These are phyloP conservation scores for Carpinus fangiana DNA, from an alignment of 306 rosid genomes.

Conservation along the genomic window DNA sequence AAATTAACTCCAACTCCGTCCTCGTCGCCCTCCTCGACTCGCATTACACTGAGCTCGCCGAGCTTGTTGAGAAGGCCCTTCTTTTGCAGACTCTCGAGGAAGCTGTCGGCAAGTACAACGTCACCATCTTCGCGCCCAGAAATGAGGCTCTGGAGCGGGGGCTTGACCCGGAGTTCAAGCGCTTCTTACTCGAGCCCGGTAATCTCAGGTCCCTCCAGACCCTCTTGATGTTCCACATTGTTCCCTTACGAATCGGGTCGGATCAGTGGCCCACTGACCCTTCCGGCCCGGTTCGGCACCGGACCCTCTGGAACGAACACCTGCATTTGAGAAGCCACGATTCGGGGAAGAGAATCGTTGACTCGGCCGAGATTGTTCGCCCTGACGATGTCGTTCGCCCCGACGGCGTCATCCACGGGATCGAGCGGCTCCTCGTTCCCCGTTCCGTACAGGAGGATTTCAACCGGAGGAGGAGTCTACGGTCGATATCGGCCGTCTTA, in stretches of 20 bases:
- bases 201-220: constrained; percentile 76
- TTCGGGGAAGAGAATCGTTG: constrained; percentile 42
- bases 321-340: constrained; percentile 44
- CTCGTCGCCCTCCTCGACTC: constrained; percentile 94
- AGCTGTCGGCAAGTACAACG: constrained; percentile 65
- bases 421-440: constrained; percentile 68
- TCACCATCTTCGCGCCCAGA: constrained; percentile 83
- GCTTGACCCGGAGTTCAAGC: constrained; percentile 89
- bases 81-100: constrained; percentile 75
- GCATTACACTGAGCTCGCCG: constrained; percentile 86
- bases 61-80: constrained; percentile 92
- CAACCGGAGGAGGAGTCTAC: constrained; percentile 73
- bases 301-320: constrained; percentile 44
- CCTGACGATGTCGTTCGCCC: constrained; percentile 81
- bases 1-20: constrained; percentile 83
- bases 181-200: constrained; percentile 76
- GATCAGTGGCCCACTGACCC: constrained; percentile 43
- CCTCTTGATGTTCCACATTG: constrained; percentile 84
- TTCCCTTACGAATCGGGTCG: constrained; percentile 58
- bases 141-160: constrained; percentile 79
- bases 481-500: constrained; percentile 69
- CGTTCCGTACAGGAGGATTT: constrained; percentile 87
- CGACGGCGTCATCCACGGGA: constrained; percentile 93
- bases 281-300: constrained; percentile 40
- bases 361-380: constrained; percentile 56